Conservation (phyloP, 495 filamentous ascomycete species). For the Letharia lupina region DNA sequence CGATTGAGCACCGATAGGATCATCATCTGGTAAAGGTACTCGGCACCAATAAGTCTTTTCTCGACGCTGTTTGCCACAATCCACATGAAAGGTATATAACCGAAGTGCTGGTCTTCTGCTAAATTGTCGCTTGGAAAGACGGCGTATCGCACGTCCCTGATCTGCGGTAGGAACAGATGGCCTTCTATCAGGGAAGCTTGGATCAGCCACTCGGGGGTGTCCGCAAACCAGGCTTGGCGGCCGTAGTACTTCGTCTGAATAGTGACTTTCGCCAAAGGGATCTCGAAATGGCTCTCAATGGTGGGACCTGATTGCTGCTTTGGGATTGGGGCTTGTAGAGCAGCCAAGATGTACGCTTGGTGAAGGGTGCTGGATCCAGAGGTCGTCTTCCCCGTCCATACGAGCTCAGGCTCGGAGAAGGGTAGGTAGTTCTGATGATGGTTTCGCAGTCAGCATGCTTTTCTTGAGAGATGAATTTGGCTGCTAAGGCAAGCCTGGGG, state of each 20-base stretch:
- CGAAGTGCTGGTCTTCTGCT: slow-evolving; percentile 19
- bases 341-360: slow-evolving; percentile 21
- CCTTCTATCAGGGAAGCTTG: slow-evolving; percentile 22
- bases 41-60: slow-evolving; percentile 9
- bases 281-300: slow-evolving; percentile 21
- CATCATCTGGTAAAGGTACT: slow-evolving; percentile 36
- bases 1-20: slow-evolving; percentile 32
- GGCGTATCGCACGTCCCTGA: slow-evolving; percentile 13
- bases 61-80: slow-evolving; percentile 17
- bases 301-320: slow-evolving; percentile 6
- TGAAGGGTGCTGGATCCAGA: slow-evolving; percentile 15
- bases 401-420: slow-evolving; percentile 17
- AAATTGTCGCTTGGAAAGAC: slow-evolving; percentile 15
- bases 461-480: too few relatives aligned
- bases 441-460: too few relatives aligned
- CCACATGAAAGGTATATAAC: slow-evolving; percentile 19
- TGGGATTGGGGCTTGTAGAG: slow-evolving; percentile 14
- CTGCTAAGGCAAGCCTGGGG: too few relatives aligned
- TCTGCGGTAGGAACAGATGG: slow-evolving; percentile 21
- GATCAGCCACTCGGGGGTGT: slow-evolving; percentile 17
- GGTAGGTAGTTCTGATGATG: slow-evolving; percentile 13
- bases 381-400: slow-evolving; percentile 20
- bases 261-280: slow-evolving; percentile 15
- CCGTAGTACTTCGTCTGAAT: slow-evolving; percentile 22
- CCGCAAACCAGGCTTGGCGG: slow-evolving; percentile 17